Conservation (phyloP, 352 stramenopile species). For the Albugo laibachii region DNA sequence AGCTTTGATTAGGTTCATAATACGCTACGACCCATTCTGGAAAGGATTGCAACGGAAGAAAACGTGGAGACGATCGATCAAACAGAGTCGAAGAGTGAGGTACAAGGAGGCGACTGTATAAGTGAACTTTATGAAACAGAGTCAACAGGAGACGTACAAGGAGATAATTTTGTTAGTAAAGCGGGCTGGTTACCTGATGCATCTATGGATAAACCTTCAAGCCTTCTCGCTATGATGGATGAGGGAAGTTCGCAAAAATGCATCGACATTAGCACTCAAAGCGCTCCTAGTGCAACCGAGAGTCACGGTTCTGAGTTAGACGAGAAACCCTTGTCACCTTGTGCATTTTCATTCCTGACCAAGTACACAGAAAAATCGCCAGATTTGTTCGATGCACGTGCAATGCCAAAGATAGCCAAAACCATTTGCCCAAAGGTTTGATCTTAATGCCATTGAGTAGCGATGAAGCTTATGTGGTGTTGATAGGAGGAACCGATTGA, state of each 20-base stretch:
- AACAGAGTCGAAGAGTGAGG: background rate
- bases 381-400: slow-evolving; percentile 37
- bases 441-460: background rate
- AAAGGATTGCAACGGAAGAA: background rate
- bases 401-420: slow-evolving; percentile 14
- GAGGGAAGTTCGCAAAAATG: too few relatives aligned
- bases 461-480: background rate
- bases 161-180: too few relatives aligned
- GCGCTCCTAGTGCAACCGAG: too few relatives aligned
- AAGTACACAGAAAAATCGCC: slow-evolving; percentile 1
- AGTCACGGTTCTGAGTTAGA: too few relatives aligned
- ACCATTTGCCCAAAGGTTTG: background rate
- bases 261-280: too few relatives aligned
- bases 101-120: background rate
- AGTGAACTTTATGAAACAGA: background rate
- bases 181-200: too few relatives aligned
- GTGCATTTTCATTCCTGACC: slow-evolving; percentile 33
- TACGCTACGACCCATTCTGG: background rate
- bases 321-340: slow-evolving; percentile 4
- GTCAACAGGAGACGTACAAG: background rate
- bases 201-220: too few relatives aligned
- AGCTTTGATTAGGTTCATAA: slow-evolving; percentile 1
- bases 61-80: background rate
- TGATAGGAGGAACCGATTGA: slow-evolving; percentile 15
- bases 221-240: too few relatives aligned